These are phyloP conservation scores for Populus hybrid DNA, from an alignment of 441 rosid species.

Conservation along the genomic window DNA sequence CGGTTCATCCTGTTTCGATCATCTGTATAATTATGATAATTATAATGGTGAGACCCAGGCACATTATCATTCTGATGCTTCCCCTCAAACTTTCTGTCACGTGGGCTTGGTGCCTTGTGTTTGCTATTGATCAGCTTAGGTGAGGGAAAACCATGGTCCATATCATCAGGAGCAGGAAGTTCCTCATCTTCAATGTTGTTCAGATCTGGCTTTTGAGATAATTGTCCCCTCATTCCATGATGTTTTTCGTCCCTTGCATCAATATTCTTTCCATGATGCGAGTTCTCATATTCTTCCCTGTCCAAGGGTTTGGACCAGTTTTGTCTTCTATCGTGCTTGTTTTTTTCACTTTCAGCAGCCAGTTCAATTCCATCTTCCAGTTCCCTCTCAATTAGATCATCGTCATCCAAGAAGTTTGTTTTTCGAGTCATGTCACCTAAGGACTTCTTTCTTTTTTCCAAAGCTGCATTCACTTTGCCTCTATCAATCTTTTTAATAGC, in stretches of 20 bases:
- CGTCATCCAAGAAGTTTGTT: constrained; percentile 68
- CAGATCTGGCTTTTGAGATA: constrained; percentile 18
- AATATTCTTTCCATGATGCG: constrained; percentile 24
- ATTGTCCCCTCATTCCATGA: constrained; percentile 21
- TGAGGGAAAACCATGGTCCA: constrained; percentile 22
- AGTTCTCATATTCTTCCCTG: constrained; percentile 23
- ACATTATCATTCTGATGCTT: constrained; percentile 28
- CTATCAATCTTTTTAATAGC: constrained; percentile 61
- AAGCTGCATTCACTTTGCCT: constrained; percentile 75
- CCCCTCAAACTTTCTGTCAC: constrained; percentile 29
- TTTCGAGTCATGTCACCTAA: constrained; percentile 60
- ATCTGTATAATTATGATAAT: constrained; percentile 28
- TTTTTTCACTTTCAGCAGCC: constrained; percentile 65
- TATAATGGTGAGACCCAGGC: constrained; percentile 19
- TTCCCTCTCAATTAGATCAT: constrained; percentile 85
- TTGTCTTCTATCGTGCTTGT: constrained; percentile 46
- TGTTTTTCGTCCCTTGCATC: constrained; percentile 27
- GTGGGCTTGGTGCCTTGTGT: constrained; percentile 34
- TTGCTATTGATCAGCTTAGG: constrained; percentile 40
- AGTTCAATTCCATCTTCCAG: constrained; percentile 77
- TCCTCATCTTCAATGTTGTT: constrained; percentile 48
- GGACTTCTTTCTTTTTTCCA: constrained; percentile 66
- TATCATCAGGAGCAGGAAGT: constrained; percentile 29
- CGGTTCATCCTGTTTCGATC: constrained; percentile 29
- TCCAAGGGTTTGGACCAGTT: constrained; percentile 44